These are phyloP conservation scores for Quercus dentata DNA, from an alignment of 306 rosid species.

Conservation along the genomic window DNA sequence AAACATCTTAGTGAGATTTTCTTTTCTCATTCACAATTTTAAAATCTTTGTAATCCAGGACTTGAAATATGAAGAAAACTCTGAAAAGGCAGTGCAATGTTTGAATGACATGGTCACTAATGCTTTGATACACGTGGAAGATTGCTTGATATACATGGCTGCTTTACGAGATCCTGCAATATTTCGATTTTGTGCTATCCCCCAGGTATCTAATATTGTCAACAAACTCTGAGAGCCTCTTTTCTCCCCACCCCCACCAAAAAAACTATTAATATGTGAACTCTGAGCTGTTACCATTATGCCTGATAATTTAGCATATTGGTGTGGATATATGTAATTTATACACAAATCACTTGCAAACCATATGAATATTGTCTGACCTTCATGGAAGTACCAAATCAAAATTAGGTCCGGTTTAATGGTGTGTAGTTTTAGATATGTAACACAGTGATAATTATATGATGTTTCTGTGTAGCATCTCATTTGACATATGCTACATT, in stretches of 20 bases:
- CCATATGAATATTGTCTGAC: neutral
- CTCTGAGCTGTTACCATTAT: conserved; percentile 12
- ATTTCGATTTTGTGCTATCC: conserved; percentile 94
- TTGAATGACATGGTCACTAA: conserved; percentile 93
- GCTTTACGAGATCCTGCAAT: conserved; percentile 53
- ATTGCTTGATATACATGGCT: conserved; percentile 78
- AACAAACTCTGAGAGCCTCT: neutral
- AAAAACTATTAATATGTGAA: neutral
- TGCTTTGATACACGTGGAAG: conserved; percentile 73
- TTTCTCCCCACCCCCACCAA: no score
- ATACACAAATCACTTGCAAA: neutral
- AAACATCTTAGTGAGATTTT: neutral
- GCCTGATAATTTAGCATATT: neutral
- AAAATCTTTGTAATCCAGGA: conserved; percentile 48
- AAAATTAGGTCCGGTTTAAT: neutral
- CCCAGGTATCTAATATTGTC: conserved; percentile 65
- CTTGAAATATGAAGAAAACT: conserved; percentile 72
- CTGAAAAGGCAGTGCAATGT: conserved; percentile 87
- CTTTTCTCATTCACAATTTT: conserved; percentile 13
- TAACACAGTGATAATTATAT: neutral
- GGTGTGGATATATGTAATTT: neutral
- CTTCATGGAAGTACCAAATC: neutral
- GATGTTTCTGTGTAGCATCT: conserved; percentile 11
- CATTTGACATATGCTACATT: conserved; percentile 19
- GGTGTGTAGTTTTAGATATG: neutral